These are phyloP conservation scores for Pterula multifida DNA, from an alignment of 1,284 basidiomycete genomes.

Conservation along the genomic window DNA sequence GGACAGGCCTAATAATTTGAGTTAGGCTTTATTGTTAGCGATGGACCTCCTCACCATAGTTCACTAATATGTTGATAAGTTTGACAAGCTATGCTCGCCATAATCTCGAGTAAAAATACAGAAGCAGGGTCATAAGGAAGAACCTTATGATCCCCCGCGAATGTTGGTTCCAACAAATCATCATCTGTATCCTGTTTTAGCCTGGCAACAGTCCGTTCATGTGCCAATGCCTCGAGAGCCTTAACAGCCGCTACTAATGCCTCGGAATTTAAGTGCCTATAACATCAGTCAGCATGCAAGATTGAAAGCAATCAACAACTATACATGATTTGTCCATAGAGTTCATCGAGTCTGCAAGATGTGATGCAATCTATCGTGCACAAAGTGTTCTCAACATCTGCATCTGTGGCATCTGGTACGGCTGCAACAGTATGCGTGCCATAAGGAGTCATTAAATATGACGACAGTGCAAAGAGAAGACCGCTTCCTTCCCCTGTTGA, in stretches of 20 bases:
- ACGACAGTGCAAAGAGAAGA: constrained; percentile 87
- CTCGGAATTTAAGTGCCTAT: constrained; percentile 64
- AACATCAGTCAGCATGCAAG: constrained; percentile 9
- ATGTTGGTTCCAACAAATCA: constrained; percentile 23
- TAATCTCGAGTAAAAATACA: constrained; percentile 87
- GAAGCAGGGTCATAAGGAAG: constrained; percentile 91
- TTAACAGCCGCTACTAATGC: constrained; percentile 75
- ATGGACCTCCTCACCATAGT: constrained; percentile 80
- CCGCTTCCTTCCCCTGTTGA: constrained; percentile 75
- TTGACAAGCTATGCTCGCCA: constrained; percentile 79
- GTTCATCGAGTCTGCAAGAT: constrained; percentile 87
- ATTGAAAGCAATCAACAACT: constrained; percentile 18
- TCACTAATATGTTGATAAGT: constrained; percentile 72
- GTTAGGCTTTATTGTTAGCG: constrained; percentile 17
- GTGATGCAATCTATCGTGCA: constrained; percentile 93
- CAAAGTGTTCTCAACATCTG: constrained; percentile 89
- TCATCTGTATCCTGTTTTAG: constrained; percentile 61
- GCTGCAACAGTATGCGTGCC: constrained; percentile 55
- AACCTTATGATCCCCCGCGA: constrained; percentile 28
- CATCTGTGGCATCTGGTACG: constrained; percentile 74
- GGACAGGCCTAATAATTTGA: constrained; percentile 56
- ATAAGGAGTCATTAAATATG: constrained; percentile 95
- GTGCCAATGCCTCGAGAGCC: constrained; percentile 83
- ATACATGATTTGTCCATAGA: constrained; percentile 87
- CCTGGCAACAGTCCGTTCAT: constrained; percentile 71